Conservation (phyloP, 306 rosid species). For the Pterocarpus santalinus region DNA sequence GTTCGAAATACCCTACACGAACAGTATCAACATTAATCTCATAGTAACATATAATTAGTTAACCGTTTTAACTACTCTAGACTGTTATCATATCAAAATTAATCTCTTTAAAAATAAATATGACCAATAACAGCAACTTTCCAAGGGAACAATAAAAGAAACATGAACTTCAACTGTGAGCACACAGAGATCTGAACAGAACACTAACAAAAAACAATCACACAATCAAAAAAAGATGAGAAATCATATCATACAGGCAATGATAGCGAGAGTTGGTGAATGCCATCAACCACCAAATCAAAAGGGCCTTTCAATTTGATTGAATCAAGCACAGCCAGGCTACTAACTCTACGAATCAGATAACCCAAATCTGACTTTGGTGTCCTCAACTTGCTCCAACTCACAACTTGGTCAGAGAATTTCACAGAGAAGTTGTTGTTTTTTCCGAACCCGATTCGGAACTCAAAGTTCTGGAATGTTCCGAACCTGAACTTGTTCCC, state of each 20-base stretch:
- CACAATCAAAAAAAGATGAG: neutral
- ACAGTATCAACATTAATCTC: neutral
- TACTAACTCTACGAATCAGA: constrained; percentile 52
- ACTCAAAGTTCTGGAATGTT: constrained; percentile 55
- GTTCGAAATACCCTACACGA: neutral
- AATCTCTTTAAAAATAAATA: no score
- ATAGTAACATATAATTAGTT: no score
- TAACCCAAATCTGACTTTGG: constrained; percentile 61
- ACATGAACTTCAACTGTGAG: neutral
- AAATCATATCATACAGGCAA: constrained; percentile 64
- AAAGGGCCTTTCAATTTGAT: constrained; percentile 83
- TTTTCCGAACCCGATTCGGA: constrained; percentile 69
- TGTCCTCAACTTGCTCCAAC: constrained; percentile 67
- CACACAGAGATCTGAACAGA: constrained; percentile 32
- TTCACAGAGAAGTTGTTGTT: constrained; percentile 52
- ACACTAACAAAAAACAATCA: neutral
- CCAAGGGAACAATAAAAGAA: constrained; percentile 2
- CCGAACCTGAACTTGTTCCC: constrained; percentile 64
- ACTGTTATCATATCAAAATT: no score
- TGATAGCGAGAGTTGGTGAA: constrained; percentile 58
- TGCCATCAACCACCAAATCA: constrained; percentile 60
- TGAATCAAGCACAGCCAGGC: constrained; percentile 64
- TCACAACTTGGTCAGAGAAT: constrained; percentile 64
- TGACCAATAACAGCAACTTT: neutral
- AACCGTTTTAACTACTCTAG: no score